phyloP scores from a whole-genome alignment of 139 green algal genomes.

The Chara braunii region DNA sequence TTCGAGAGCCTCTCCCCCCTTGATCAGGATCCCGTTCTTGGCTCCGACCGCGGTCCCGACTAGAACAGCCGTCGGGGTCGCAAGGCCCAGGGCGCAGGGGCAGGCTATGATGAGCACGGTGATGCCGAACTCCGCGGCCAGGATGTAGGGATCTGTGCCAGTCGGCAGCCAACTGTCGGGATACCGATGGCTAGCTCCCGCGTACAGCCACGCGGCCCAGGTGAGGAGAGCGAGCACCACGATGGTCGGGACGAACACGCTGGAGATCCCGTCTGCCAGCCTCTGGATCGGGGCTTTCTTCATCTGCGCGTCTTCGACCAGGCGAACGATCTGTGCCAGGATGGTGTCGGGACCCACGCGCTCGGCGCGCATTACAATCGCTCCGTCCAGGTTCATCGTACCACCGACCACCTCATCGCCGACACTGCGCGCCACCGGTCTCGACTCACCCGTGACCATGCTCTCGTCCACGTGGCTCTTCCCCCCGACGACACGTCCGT shows the following conservation, averaged over 20 bases:
- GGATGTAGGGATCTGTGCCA: slow-evolving; percentile 66
- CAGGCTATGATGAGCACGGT: slow-evolving; percentile 94
- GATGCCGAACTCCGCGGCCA: slow-evolving; percentile 89
- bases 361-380: slow-evolving; percentile 49
- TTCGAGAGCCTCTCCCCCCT: slow-evolving; percentile 74
- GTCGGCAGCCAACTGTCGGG: slow-evolving; percentile 67
- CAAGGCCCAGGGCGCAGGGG: slow-evolving; percentile 85
- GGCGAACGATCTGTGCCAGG: slow-evolving; percentile 75
- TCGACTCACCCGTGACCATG: slow-evolving; percentile 91
- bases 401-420: slow-evolving; percentile 75
- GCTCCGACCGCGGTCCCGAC: slow-evolving; percentile 84
- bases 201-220: slow-evolving; percentile 67
- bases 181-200: slow-evolving; percentile 42
- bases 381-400: slow-evolving; percentile 71
- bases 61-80: slow-evolving; percentile 97
- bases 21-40: slow-evolving; percentile 87
- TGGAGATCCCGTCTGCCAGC: slow-evolving; percentile 17
- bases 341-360: slow-evolving; percentile 43
- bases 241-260: slow-evolving; percentile 53
- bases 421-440: slow-evolving; percentile 59
- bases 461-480: slow-evolving; percentile 78
- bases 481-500: slow-evolving; percentile 73
- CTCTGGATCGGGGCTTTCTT: slow-evolving; percentile 86
- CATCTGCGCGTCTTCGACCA: slow-evolving; percentile 91
- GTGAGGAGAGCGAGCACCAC: slow-evolving; percentile 66